Base-by-base conservation (phyloP, 139 green algal species). In the Nannochloris sp. region DNA sequence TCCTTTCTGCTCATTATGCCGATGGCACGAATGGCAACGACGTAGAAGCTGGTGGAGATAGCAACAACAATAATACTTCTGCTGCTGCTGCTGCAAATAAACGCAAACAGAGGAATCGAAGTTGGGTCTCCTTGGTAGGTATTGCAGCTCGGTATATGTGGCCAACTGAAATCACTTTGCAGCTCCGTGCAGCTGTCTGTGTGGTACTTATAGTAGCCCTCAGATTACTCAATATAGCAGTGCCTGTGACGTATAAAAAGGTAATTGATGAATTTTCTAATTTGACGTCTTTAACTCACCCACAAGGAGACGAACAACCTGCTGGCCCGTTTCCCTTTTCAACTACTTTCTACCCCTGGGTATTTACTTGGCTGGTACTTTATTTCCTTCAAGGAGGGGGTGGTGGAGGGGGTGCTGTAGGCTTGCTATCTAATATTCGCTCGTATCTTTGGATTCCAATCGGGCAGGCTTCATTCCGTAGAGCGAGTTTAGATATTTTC, bases 401-500 rank as follows among this genome's bases (percentile, higher is more conserved):
- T 9, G 54, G 57, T 6, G 77, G 82, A 13, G 82, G 76, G 36
- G 79, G 74, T 31, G 65, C 72, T 34, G 72, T 83, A 32, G 87
- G 88, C 10, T 65, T 92, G 30, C 65, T 95, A 25, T 83, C 81
- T 67, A 93, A 93, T 70, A 29, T 86, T 46, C 74, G 85, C 35
- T 68, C 75, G 14, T 88, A 80, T 34, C 67, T 95, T 23, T 95
- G 81, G 79, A 91, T 93, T 54, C 85, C 83, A 2, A 84, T 93
- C 38, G 64, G 61, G 1, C 87, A 95, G 67, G 45, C 10, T 2
- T 38, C 55, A n/a, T 68, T 45, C 62, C 74, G 73, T 24, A 75
- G 83, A 55, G 84, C 89, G 54, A 75, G 42, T 34, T 42, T 95
- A 34, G 85, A 87, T 13, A 55, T 92, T 34, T 93, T 93, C 65